phyloP scores from a whole-genome alignment of 768 basidiomycete species.

The Russula abietina region DNA sequence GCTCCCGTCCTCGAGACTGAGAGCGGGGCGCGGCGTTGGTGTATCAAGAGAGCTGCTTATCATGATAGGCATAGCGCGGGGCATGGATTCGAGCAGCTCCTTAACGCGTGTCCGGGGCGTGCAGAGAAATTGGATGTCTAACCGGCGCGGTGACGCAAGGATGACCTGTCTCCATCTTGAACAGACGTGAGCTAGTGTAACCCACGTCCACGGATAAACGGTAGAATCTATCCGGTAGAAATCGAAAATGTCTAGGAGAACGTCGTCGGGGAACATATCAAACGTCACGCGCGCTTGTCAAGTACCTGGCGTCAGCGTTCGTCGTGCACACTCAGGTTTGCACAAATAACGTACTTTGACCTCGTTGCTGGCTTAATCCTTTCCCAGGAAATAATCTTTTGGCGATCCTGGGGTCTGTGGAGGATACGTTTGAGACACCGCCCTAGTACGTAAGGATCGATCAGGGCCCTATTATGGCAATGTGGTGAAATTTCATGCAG shows the following conservation, averaged over 20 bases:
- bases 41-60: background rate
- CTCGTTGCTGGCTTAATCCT: background rate
- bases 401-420: background rate
- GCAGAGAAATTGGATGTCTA: constrained; percentile 4
- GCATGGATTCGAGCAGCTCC: background rate
- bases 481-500: background rate
- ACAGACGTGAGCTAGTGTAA: constrained; percentile 1
- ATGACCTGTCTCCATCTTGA: constrained; percentile 5
- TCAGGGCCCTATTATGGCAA: too few relatives aligned
- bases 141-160: constrained; percentile 7
- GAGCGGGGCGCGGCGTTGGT: background rate
- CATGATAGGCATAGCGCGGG: background rate
- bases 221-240: background rate
- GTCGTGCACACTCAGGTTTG: too few relatives aligned
- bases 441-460: background rate
- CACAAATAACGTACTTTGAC: background rate
- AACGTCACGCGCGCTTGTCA: background rate
- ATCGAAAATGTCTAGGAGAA: constrained; percentile 17
- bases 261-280: constrained; percentile 3
- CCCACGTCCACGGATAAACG: background rate
- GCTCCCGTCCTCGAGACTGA: background rate
- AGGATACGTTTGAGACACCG: background rate
- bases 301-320: background rate
- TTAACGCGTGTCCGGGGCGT: background rate
- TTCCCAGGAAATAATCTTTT: background rate